Base-by-base conservation (phyloP, 2,329 filamentous ascomycete genomes). In the Epichloe coenophiala region DNA sequence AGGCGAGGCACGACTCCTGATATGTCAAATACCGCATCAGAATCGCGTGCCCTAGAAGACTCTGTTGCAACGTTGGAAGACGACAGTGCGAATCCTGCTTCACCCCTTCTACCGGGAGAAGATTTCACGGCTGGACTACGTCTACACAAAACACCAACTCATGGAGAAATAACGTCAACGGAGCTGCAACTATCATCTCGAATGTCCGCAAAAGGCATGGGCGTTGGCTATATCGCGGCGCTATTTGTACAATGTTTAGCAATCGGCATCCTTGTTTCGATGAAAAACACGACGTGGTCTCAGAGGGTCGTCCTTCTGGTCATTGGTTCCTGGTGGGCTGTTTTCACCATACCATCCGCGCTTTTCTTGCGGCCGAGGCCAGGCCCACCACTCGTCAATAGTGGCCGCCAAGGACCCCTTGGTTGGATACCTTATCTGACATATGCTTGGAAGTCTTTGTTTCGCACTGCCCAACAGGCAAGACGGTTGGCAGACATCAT, bases 141-240 rank as follows among this genome's bases (percentile, higher is more conserved):
- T 5, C 52, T 74, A 35, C 67, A 66, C 27, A 67, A 64, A 9
- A 60, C 64, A 9, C 65, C 68, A 27, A 73, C 70, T 2, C 66
- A 71, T 53, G 65, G 72, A 51, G 71, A 79, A 58, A 64, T 75
- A 41, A 75, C 88, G 60, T 71, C 78, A 56, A 62, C 74, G 43
- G 87, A 91, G 63, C 77, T 97, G 55, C 78, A 81, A 54, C 72
- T 97, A 7, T 95, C 90, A 1, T 95, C 90, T 2, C 82, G 84
- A 58, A 94, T 98, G 55, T 97, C 91, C 0, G 88, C 90, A 2
- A 86, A 85, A 60, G 93, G 93, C 11, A 91, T 97, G 49, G 91
- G 90, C 0, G 95, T 95, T 54, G 93, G 93, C 12, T 98, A 98
- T 63, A 81, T 85, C 38, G 89, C 89, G 1, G 88, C 87, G 0